Base-by-base conservation (phyloP, 2,329 filamentous ascomycete genomes). In the Bipolaris gigantea region DNA sequence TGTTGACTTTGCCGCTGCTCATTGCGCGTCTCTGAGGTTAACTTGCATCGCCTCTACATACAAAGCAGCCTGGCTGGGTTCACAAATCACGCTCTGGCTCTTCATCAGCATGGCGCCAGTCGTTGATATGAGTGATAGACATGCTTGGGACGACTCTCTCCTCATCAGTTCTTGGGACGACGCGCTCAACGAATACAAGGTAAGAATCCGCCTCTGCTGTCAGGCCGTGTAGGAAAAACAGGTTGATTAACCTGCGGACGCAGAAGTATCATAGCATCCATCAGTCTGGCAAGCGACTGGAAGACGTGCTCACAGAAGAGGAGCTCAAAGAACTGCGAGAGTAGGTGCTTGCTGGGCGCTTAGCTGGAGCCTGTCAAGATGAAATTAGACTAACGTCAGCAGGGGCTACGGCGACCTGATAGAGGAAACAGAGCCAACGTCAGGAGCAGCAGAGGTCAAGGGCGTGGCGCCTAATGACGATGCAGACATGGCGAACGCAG, bases 181-280 rank as follows among this genome's bases (percentile, higher is more conserved):
- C 21, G 72, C 71, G 7, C 57, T 74, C 36, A 63, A 64, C 15
- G 73, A 75, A 53, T 75, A 75, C 55, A 67, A 72, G 55, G 73
- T 73, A 34, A 8, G 55, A 27, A 36, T 36, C 16, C n/a, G n/a
- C n/a, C 16, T 19, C n/a, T 43, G 25, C 1, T n/a, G 16, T 7
- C 18, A n/a, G 8, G 13, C 13, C 38, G 9, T 23, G 15, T 33
- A n/a, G 11, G 21, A 39, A 42, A 19, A 39, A 23, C 36, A 39
- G 19, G 36, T 38, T 30, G 21, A 43, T 56, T 63, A 35, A 66
- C 38, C 38, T 18, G 23, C 35, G n/a, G 32, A 38, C 11, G 33
- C 33, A 75, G 73, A 73, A 72, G 50, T 75, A 74, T 47, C 72
- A 75, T 46, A 73, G 71, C 53, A 73, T 75, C 50, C 64, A 69